Percentiles rank a stretch among this genome's conserved stretches.
These are phyloP conservation scores for Isoetes engelmannii DNA, from an alignment of 83 land plant genomes.

Conservation along the genomic window DNA sequence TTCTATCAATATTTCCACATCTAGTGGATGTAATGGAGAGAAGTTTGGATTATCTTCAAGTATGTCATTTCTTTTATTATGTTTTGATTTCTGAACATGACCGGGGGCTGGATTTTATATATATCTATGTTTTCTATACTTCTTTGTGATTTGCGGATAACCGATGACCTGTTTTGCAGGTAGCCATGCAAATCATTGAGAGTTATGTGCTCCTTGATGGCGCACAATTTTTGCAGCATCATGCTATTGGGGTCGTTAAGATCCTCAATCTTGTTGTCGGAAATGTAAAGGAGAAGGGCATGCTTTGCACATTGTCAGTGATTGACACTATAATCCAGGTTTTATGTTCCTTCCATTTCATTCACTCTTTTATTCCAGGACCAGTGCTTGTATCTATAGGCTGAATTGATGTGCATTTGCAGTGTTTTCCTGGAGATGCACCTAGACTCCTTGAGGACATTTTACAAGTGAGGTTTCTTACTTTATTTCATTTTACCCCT, in stretches of 20 bases:
- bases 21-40: conserved; percentile 71
- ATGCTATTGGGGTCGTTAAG: conserved; percentile 61
- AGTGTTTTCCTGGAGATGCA: conserved; percentile 82
- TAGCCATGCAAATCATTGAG: conserved; percentile 60
- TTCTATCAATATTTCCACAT: conserved; percentile 64
- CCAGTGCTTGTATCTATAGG: not conserved
- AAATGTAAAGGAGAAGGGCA: conserved; percentile 82
- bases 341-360: conserved; percentile 8
- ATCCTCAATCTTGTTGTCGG: conserved; percentile 67
- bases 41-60: conserved; percentile 81
- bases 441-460: conserved; percentile 58
- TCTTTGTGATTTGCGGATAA: not conserved
- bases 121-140: not conserved
- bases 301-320: conserved; percentile 57
- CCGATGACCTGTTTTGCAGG: conserved; percentile 33
- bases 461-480: conserved; percentile 43
- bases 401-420: conserved; percentile 13
- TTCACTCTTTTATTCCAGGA: not conserved
- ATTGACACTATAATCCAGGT: conserved; percentile 88
- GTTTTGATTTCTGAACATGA: not conserved
- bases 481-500: not conserved
- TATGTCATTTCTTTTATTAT: conserved; percentile 15
- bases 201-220: conserved; percentile 79
- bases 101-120: not conserved
- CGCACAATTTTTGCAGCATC: conserved; percentile 54